These are phyloP conservation scores for Saturnispora zaruensis DNA, from an alignment of 805 yeast species.

Conservation along the genomic window DNA sequence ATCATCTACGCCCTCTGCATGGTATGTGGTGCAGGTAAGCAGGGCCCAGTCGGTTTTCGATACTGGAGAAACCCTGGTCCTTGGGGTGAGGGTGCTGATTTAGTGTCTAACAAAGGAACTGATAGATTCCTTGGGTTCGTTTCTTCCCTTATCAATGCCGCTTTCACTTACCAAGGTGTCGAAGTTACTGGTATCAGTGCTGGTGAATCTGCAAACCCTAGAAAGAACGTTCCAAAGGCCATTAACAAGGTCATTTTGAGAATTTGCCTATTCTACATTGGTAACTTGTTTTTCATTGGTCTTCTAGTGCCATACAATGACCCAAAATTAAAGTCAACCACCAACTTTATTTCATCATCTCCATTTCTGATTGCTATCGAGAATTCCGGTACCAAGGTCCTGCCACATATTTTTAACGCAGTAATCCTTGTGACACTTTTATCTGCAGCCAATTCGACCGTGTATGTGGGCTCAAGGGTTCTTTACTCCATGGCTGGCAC, in stretches of 20 bases:
- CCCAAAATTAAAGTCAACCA: conserved; percentile 34
- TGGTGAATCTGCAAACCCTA: conserved; percentile 63
- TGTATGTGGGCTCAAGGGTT: conserved; percentile 63
- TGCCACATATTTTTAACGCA: conserved; percentile 65
- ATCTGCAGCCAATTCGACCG: conserved; percentile 70
- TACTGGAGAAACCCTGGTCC: conserved; percentile 79
- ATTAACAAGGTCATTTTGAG: conserved; percentile 59
- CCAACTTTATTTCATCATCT: conserved; percentile 43
- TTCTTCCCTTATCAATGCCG: conserved; percentile 57
- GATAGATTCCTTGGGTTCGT: conserved; percentile 63
- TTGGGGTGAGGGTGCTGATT: conserved; percentile 48
- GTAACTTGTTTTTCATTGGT: conserved; percentile 59
- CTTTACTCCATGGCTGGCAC: conserved; percentile 52
- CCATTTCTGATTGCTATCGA: conserved; percentile 66
- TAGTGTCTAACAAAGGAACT: conserved; percentile 36
- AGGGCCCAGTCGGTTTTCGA: conserved; percentile 67
- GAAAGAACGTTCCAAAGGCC: conserved; percentile 61
- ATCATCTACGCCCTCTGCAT: conserved; percentile 55
- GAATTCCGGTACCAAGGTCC: conserved; percentile 54
- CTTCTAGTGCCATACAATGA: conserved; percentile 61
- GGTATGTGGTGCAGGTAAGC: conserved; percentile 66
- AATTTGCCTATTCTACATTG: conserved; percentile 55
- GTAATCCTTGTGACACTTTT: conserved; percentile 57
- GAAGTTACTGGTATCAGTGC: conserved; percentile 67
- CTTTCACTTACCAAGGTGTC: conserved; percentile 74